These are phyloP conservation scores for Waltergamsia citrina DNA, from an alignment of 2,329 filamentous ascomycete genomes.

Conservation along the genomic window DNA sequence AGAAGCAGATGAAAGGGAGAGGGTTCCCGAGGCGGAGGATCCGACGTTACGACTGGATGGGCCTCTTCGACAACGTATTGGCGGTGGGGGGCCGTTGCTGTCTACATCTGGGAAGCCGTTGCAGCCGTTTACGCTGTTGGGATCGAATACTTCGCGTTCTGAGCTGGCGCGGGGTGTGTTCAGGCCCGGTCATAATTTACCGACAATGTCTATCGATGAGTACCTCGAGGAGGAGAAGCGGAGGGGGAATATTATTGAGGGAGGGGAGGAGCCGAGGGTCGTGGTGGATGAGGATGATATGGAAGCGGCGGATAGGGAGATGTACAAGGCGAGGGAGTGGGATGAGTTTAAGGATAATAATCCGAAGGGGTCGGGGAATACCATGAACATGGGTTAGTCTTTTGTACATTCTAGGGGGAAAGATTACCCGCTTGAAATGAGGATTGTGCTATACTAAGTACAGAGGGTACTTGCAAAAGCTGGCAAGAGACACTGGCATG, in stretches of 20 bases:
- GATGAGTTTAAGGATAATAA: conserved; percentile 92
- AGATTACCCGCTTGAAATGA: too few relatives aligned
- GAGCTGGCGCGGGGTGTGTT: conserved; percentile 77
- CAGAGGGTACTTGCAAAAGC: too few relatives aligned
- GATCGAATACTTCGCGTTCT: conserved; percentile 51
- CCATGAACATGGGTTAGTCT: conserved; percentile 61
- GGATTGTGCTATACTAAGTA: too few relatives aligned
- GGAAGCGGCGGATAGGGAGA: conserved; percentile 81
- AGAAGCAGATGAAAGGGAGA: conserved; percentile 6
- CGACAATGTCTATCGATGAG: conserved; percentile 97
- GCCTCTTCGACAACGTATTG: conserved; percentile 40
- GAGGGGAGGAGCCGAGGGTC: conserved; percentile 61
- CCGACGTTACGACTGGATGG: conserved; percentile 65
- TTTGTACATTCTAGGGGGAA: too few relatives aligned
- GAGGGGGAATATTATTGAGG: conserved; percentile 82
- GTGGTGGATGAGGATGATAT: conserved; percentile 84
- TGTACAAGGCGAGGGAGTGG: conserved; percentile 88
- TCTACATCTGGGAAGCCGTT: conserved; percentile 74
- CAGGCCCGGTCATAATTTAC: conserved; percentile 80
- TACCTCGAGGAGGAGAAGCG: conserved; percentile 86
- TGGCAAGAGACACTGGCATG: too few relatives aligned
- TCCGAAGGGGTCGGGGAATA: conserved; percentile 75
- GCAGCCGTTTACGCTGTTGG: conserved; percentile 81
- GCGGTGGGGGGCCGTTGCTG: conserved; percentile 61
- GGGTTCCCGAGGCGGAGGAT: conserved; percentile 19